A percentile compares a stretch with the other conserved stretches of the same genome.
Evolutionary conservation across 2,329 filamentous ascomycete species (phyloP).

Genomic region (Keithomyces neogunnii): DNA sequence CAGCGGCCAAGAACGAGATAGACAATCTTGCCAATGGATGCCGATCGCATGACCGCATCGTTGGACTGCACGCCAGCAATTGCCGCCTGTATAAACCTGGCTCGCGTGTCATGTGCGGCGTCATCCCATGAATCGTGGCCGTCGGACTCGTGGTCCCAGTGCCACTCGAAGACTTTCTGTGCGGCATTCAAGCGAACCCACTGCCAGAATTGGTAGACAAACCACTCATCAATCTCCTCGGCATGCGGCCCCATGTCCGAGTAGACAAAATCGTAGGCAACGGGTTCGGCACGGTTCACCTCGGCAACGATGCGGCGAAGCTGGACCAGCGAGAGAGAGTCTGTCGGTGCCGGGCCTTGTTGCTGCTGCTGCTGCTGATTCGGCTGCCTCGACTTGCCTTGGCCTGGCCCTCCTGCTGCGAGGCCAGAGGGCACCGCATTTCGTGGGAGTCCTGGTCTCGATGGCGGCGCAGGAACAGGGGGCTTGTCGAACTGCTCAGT

Average conservation of each 20-base stretch:
- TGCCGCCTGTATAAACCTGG: conserved; percentile 48
- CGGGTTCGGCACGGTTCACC: conserved; percentile 59
- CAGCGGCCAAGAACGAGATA: conserved; percentile 63
- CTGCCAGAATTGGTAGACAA: conserved; percentile 82
- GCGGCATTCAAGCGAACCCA: conserved; percentile 69
- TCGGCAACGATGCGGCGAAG: conserved; percentile 66
- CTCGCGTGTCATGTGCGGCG: conserved; percentile 45
- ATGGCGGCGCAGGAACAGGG: conserved; percentile 6
- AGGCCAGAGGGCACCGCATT: conserved; percentile 19
- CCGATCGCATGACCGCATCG: conserved; percentile 40
- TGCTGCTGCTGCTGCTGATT: conserved; percentile 17
- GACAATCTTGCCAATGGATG: conserved; percentile 47
- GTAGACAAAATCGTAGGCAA: conserved; percentile 81
- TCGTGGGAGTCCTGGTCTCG: conserved; percentile 10
- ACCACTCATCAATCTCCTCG: conserved; percentile 96
- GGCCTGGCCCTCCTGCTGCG: conserved; percentile 12
- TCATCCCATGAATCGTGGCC: conserved; percentile 53
- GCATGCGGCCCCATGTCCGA: conserved; percentile 64
- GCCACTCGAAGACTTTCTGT: conserved; percentile 67
- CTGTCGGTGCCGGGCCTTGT: conserved; percentile 36
- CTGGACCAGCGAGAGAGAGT: conserved; percentile 70
- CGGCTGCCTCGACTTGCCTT: conserved; percentile 9
- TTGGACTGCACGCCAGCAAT: conserved; percentile 35
- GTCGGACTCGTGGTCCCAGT: conserved; percentile 53
- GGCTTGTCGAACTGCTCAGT: conserved; percentile 28